Evolutionary conservation across 2,329 filamentous ascomycete species (phyloP).

Genomic region (Apiospora kogelbergensis): DNA sequence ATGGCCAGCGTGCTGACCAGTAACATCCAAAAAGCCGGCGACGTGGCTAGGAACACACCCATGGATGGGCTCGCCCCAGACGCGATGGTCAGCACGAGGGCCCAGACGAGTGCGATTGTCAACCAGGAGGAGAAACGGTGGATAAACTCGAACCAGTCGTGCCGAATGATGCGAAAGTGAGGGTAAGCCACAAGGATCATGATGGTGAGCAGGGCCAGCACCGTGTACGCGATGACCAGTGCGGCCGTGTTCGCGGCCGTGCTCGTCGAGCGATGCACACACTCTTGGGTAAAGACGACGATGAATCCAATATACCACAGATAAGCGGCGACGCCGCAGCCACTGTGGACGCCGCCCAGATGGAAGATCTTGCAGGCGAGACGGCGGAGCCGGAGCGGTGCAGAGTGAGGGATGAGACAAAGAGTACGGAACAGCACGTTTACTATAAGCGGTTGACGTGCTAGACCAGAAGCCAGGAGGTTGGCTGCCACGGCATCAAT

Average conservation of each 20-base stretch:
- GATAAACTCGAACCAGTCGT: conserved; percentile 56
- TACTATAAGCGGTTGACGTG: conserved; percentile 47
- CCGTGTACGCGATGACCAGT: conserved; percentile 36
- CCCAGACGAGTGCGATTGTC: conserved; percentile 50
- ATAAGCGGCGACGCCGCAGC: conserved; percentile 46
- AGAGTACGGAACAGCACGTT: conserved; percentile 44
- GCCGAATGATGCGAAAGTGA: conserved; percentile 45
- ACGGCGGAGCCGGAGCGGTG: conserved; percentile 43
- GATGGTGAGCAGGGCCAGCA: conserved; percentile 45
- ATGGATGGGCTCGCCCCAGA: conserved; percentile 28
- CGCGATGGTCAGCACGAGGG: conserved; percentile 27
- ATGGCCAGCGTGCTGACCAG: conserved; percentile 54
- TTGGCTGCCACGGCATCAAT: conserved; percentile 31
- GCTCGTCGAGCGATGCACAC: no score
- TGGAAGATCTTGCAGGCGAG: conserved; percentile 51
- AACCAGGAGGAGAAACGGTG: conserved; percentile 61
- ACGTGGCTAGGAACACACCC: conserved; percentile 36
- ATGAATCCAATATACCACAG: conserved; percentile 45
- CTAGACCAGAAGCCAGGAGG: conserved; percentile 41
- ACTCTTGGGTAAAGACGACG: neutral
- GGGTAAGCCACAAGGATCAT: conserved; percentile 54
- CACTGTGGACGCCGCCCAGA: conserved; percentile 53
- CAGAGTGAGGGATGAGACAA: conserved; percentile 41
- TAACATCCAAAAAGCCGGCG: conserved; percentile 56
- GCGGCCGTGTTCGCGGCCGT: no score